Base-by-base conservation (phyloP, 345 rosid genomes). In the Luvunga scandens region DNA sequence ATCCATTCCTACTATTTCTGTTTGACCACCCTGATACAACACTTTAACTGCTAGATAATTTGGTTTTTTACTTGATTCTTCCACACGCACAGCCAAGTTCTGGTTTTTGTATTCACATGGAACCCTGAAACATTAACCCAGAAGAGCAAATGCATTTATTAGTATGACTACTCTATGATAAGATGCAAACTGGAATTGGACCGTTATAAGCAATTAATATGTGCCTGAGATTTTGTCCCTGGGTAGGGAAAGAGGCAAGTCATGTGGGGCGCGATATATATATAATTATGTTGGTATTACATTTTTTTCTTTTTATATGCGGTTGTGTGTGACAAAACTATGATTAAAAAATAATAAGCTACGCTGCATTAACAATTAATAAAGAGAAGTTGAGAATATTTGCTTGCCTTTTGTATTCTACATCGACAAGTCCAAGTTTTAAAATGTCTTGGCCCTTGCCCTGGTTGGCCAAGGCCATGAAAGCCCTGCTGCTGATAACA, bases 21-120 rank as follows among this genome's bases (percentile, higher is more conserved):
- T 96, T 82, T 96, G 98, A 12, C 99, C 99, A 27, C 99, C 99
- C 81, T 94, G 98, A 80, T 91, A 87, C 76, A 94, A 80, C 53
- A 94, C 60, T 81, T 92, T 91, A 9, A 96, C 73, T 21, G 97
- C 92, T 79, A 96, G 77, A 83, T 94, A 91, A 69, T 86, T 24
- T 61, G 97, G 92, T 34, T 96, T 88, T 19, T 83, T 45, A 86
- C 97, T 96, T 61, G 99, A 90, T 83, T 96, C 99, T 85, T 94
- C 98, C 1, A 96, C 99, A 71, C 97, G 82, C 28, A 96, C 90
- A 0, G 87, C 90, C 86, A 96, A 62, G 66, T 96, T 94, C 84
- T 84, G 75, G 50, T 77, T 85, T 60, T 88, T 88, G 85, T 87
- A 96, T 6, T 87, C 90, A 69, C 99, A 96, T 14, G 93, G 98